Base-by-base conservation (phyloP, 306 rosid species). In the Sicyos edulis region DNA sequence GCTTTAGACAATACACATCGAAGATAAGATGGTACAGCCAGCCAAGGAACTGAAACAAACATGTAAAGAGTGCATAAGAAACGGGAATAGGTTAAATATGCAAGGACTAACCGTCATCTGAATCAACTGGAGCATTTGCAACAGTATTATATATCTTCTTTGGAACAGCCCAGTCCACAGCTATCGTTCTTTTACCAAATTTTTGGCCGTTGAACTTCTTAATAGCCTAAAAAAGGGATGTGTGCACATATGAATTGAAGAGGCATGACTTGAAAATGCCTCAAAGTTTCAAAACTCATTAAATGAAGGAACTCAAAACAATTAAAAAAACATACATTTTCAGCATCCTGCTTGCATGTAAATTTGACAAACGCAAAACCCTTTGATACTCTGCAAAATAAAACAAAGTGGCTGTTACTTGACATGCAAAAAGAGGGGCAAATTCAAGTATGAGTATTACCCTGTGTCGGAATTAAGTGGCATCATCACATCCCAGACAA, bases 111-210 rank as follows among this genome's bases (percentile, higher is more conserved):
- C 99, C 97, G 62, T 82, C 65, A 77, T 83, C 92, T 66, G 88
- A 79, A 54, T 78, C 81, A 81, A 77, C 83, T 76, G 73, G 32
- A 17, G 74, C 82, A 73, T 76, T 78, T 64, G 72, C 47, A 71
- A 81, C 86, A 69, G 81, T 80, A 50, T 76, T 84, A 80, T 87
- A 93, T 72, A 91, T 58, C 83, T 89, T 85, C 90, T 93, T 91
- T 5, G 99, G 77, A 80, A 93, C 84, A 77, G 97, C 96, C 96
- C 95, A 93, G 71, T 93, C 99, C 83, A 93, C 99, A 79, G 99
- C 97, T 77, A 93, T 83, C 53, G 85, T 78, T 73, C 99, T 92
- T 76, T 86, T 91, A 50, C 76, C 80, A 77, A 93, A 80, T 71
- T 44, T 83, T 29, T 81, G 83, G 59, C 99, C 99, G 79, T 93